A percentile compares a stretch with the other conserved stretches of the same genome.
Conservation (phyloP, 331 rosid species). For the Saraca asoca region DNA sequence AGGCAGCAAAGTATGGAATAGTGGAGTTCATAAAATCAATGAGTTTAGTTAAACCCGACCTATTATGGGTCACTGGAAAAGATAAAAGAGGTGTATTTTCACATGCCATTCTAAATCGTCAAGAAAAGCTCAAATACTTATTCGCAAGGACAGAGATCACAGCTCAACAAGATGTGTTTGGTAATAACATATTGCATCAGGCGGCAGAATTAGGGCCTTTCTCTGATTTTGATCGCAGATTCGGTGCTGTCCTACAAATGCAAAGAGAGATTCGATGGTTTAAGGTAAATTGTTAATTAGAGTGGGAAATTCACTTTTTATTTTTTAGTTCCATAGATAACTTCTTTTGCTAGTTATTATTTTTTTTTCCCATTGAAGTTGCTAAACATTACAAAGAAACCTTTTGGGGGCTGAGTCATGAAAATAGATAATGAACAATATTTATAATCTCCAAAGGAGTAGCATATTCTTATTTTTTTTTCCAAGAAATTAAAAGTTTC, state of each 20-base stretch:
- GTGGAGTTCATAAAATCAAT: neutral
- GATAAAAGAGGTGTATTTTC: neutral
- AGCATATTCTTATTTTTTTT: too few relatives aligned
- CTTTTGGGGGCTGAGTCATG: too few relatives aligned
- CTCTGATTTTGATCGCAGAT: neutral
- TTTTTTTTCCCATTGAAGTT: too few relatives aligned
- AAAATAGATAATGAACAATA: too few relatives aligned
- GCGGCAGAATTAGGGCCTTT: conserved; percentile 21
- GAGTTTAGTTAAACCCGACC: neutral
- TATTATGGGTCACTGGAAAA: neutral
- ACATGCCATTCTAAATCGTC: conserved; percentile 23
- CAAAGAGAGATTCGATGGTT: too few relatives aligned
- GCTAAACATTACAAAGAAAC: too few relatives aligned
- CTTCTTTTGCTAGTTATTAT: too few relatives aligned
- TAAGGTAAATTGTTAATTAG: too few relatives aligned
- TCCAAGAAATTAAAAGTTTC: too few relatives aligned
- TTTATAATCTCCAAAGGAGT: too few relatives aligned
- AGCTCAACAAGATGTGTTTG: neutral
- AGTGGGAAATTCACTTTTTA: too few relatives aligned
- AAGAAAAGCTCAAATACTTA: conserved; percentile 21
- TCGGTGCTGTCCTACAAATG: neutral
- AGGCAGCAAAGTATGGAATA: conserved; percentile 20
- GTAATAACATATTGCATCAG: conserved; percentile 32
- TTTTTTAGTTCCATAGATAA: too few relatives aligned
- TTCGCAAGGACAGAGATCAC: neutral